Base-by-base conservation (phyloP, 352 stramenopile genomes). In the Phytophthora macrochlamydospora region DNA sequence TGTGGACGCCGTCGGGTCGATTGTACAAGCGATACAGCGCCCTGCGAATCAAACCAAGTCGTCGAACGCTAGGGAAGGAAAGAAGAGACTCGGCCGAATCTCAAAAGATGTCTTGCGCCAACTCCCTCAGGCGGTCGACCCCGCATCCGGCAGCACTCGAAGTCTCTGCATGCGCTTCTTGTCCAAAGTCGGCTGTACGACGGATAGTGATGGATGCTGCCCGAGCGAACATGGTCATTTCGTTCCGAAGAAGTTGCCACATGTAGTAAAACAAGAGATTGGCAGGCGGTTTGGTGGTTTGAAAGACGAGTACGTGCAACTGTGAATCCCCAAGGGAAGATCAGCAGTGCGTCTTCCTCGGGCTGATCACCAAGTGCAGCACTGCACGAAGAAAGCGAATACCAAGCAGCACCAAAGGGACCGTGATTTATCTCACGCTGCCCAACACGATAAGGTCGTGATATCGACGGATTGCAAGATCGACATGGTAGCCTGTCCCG, bases 141-240 rank as follows among this genome's bases (percentile, higher is more conserved):
- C 53, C 0, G 54, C 31, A 7, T 51, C 54, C 1, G 40, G 54
- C 1, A 7, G 24, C 32, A 43, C 28, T 7, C 29, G 30, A 28
- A 43, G 12, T 6, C 35, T 61, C 14, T 61, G 54, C n/a, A 61
- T 61, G 54, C 31, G 54, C 3, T 52, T 35, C n/a, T n/a, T 61
- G 13, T 53, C 54, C 2, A 53, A 45, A 0, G 30, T 18, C 45
- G 42, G 43, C 2, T 61, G 43, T n/a, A 35, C 29, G 29, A 13
- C 24, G 7, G n/a, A 50, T 18, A 29, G 30, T 9, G 40, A 18
- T 7, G 14, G 24, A 7, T 6, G 12, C 3, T 61, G 30, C 8
- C 43, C 43, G n/a, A 61, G 54, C 24, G 54, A 44, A 24, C 54
- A 42, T n/a, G 54, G 14, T 12, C 54, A 61, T 24, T 61, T 61